Evolutionary conservation across 257 asterid species (phyloP), one percentile per base, ranked within the genome.

Genomic region (Marsdenia floribunda): DNA sequence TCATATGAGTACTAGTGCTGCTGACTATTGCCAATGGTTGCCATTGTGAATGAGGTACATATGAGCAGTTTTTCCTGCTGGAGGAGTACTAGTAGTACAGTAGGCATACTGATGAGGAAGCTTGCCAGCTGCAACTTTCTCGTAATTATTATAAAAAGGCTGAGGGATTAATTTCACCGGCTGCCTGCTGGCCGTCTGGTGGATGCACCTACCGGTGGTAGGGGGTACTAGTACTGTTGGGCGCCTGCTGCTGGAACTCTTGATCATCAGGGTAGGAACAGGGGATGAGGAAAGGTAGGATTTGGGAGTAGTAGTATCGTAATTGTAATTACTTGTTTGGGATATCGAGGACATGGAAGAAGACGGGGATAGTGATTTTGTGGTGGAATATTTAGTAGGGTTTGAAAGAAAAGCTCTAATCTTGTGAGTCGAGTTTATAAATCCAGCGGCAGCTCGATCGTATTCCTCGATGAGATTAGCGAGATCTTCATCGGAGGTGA

Each of bases 401-500:
- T 85, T 85, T 85, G 80, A 87, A 15, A 93, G 86, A 69, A 89
- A 88, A 58, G 95, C 95, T 72, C 94, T 81, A 67, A 92, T 91
- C 79, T 92, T 92, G 54, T 80, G 72, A 6, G 89, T 70, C 2
- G 86, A 60, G 71, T 83, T 57, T 13, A 85, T 10, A 37, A 89
- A 55, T 69, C 78, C 46, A 70, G 78, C 79, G 0, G 87, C 84
- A 12, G 58, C 80, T 37, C 73, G 86, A 35, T 89, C 90, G 83
- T 90, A 89, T 82, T 93, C 98, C 81, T 93, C 98, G 65, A 91
- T 83, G 74, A 93, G 86, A 77, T 88, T 87, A 21, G 82, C 80
- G 1, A 93, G 91, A 81, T 93, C 97, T 76, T 93, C 96, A 33
- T 88, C 96, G 53, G 90, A 89, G 64, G 92, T 93, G 58, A 93